These are phyloP conservation scores for Ambrosiella cleistominuta DNA, from an alignment of 2,329 filamentous ascomycete genomes.

Conservation along the genomic window DNA sequence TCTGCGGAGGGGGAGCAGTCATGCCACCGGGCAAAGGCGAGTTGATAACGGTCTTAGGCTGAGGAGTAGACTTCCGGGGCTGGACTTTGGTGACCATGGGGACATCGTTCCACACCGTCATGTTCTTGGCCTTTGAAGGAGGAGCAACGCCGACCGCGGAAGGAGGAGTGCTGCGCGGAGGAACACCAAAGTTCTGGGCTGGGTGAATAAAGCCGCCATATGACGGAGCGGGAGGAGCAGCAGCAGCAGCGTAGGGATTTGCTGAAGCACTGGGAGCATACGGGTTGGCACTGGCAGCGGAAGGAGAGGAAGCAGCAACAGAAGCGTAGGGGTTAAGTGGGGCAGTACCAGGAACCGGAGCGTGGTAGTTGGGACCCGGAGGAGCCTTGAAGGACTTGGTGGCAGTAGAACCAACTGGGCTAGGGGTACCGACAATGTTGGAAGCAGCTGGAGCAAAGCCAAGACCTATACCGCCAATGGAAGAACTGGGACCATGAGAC, in stretches of 20 bases:
- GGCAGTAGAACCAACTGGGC: slow-evolving; percentile 5
- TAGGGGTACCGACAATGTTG: slow-evolving; percentile 6
- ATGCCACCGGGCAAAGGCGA: slow-evolving; percentile 57
- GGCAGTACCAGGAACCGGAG: slow-evolving; percentile 1
- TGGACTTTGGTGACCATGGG: slow-evolving; percentile 66
- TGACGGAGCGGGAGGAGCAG: slow-evolving; percentile 1
- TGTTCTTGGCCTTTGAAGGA: slow-evolving; percentile 51
- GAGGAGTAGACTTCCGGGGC: slow-evolving; percentile 43
- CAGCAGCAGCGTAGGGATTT: background rate
- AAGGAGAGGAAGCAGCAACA: slow-evolving; percentile 22
- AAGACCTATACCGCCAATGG: background rate
- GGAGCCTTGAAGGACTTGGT: slow-evolving; percentile 16
- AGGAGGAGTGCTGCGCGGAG: slow-evolving; percentile 44
- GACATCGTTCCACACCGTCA: slow-evolving; percentile 85
- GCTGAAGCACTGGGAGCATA: slow-evolving; percentile 9
- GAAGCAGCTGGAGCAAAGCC: slow-evolving; percentile 3
- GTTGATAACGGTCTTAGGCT: slow-evolving; percentile 53
- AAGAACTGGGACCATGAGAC: background rate
- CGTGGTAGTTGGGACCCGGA: slow-evolving; percentile 14
- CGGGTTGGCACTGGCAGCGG: slow-evolving; percentile 15
- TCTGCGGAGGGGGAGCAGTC: slow-evolving; percentile 37
- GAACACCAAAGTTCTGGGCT: slow-evolving; percentile 21
- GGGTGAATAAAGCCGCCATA: slow-evolving; percentile 14
- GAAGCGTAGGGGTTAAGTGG: slow-evolving; percentile 29
- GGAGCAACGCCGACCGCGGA: slow-evolving; percentile 30